Evolutionary conservation across 257 asterid genomes (phyloP).

Genomic region (Salvia splendens): DNA sequence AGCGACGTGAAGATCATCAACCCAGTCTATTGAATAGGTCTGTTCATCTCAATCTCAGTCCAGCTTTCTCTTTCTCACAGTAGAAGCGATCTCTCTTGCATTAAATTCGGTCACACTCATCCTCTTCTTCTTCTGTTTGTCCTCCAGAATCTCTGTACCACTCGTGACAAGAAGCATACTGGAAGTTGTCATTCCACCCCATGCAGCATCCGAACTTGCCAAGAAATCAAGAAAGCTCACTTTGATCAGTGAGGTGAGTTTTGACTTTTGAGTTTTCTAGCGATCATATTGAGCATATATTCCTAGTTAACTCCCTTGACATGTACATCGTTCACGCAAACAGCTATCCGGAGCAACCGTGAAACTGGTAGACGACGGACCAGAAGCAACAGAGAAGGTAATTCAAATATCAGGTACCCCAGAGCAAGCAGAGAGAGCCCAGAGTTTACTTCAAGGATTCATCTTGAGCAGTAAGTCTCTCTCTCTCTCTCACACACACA

Average conservation of each 20-base stretch:
- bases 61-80: not conserved
- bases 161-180: constrained; percentile 84
- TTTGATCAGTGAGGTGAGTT: constrained; percentile 75
- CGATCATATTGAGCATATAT: not conserved
- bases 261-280: constrained; percentile 26
- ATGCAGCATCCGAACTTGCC: constrained; percentile 74
- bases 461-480: constrained; percentile 79
- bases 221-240: constrained; percentile 78
- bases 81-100: not conserved
- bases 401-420: constrained; percentile 90
- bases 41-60: constrained; percentile 23
- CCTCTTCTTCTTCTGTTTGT: constrained; percentile 11
- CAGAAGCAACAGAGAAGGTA: constrained; percentile 65
- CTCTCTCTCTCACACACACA: constrained; percentile 11
- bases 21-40: constrained; percentile 67
- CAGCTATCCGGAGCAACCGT: constrained; percentile 92
- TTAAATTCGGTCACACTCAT: constrained; percentile 2
- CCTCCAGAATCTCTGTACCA: constrained; percentile 61
- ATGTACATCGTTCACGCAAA: constrained; percentile 10
- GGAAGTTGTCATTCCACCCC: constrained; percentile 84
- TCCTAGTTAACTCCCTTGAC: constrained; percentile 25
- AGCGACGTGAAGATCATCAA: constrained; percentile 63
- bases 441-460: constrained; percentile 95
- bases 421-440: constrained; percentile 97
- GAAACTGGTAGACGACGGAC: constrained; percentile 66